These are phyloP conservation scores for Pseudevernia furfuracea DNA, from an alignment of 495 filamentous ascomycete species.

Conservation along the genomic window DNA sequence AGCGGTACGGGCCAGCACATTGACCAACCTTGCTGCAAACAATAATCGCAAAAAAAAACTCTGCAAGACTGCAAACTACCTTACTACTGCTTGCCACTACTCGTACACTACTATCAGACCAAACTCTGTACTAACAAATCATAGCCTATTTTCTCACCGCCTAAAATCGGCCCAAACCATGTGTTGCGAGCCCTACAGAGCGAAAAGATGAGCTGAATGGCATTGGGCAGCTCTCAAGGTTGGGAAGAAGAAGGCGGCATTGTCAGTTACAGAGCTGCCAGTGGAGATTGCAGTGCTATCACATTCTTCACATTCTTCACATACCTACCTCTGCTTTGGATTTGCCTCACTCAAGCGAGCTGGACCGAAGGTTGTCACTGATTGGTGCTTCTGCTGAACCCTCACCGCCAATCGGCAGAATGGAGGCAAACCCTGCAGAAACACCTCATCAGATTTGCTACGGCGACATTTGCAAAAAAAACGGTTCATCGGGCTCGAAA, in stretches of 20 bases:
- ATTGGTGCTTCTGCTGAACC: background rate
- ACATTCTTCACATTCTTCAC: too few relatives aligned
- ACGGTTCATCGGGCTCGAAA: constrained; percentile 1
- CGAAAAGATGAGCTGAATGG: background rate
- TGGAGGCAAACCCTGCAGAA: constrained; percentile 10
- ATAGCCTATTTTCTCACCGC: constrained; percentile 16
- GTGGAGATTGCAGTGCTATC: background rate
- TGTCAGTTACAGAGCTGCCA: background rate
- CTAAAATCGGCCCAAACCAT: constrained; percentile 3
- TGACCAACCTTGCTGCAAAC: constrained; percentile 9
- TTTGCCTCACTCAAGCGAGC: constrained; percentile 3
- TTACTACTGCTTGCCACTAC: constrained; percentile 5
- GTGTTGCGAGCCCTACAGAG: background rate
- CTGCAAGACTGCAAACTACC: too few relatives aligned
- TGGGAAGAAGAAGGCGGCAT: background rate
- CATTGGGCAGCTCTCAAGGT: background rate
- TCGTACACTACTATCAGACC: background rate
- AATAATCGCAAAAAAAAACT: constrained; percentile 2
- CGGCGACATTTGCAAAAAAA: background rate
- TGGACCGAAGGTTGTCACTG: background rate
- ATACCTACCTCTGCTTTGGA: too few relatives aligned
- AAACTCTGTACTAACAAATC: background rate
- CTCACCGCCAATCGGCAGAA: constrained; percentile 11
- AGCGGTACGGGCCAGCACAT: constrained; percentile 19
- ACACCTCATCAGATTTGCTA: background rate